A percentile compares a stretch with the other conserved stretches of the same genome.
These are phyloP conservation scores for Ophiostoma novo-ulmi DNA, from an alignment of 2,329 filamentous ascomycete species.

Conservation along the genomic window DNA sequence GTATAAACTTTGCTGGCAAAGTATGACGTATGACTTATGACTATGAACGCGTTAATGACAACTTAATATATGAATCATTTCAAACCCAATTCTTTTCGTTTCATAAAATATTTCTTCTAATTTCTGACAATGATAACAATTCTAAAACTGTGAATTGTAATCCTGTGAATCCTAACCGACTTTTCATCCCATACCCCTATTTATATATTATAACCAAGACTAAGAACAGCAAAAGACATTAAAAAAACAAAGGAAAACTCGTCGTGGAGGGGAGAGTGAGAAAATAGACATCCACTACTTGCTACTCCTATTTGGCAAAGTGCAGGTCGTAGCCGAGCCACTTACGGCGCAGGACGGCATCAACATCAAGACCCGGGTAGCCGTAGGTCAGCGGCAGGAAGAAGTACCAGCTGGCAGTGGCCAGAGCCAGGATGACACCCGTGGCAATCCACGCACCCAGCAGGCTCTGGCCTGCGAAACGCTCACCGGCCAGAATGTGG, in stretches of 20 bases:
- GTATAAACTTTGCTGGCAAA: constrained; percentile 7
- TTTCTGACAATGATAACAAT: background rate
- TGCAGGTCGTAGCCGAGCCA: constrained; percentile 97
- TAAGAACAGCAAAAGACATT: background rate
- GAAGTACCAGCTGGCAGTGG: constrained; percentile 79
- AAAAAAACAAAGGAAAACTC: background rate
- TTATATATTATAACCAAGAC: background rate
- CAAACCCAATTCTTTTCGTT: background rate
- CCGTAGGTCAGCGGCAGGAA: constrained; percentile 95
- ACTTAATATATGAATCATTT: background rate
- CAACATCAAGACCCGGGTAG: constrained; percentile 76
- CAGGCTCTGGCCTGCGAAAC: constrained; percentile 73
- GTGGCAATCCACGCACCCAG: constrained; percentile 73
- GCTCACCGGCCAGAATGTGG: constrained; percentile 73
- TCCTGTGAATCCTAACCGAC: background rate
- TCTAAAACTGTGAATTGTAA: background rate
- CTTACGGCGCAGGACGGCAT: constrained; percentile 75
- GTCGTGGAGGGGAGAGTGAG: background rate
- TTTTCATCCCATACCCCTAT: constrained; percentile 1
- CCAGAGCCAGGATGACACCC: constrained; percentile 60
- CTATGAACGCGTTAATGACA: background rate
- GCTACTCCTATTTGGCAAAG: constrained; percentile 75
- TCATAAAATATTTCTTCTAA: background rate
- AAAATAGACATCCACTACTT: background rate
- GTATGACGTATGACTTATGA: background rate